A percentile compares a stretch with the other conserved stretches of the same genome.
phyloP scores from a whole-genome alignment of 441 rosid species.

The Corymbia calophylla region DNA sequence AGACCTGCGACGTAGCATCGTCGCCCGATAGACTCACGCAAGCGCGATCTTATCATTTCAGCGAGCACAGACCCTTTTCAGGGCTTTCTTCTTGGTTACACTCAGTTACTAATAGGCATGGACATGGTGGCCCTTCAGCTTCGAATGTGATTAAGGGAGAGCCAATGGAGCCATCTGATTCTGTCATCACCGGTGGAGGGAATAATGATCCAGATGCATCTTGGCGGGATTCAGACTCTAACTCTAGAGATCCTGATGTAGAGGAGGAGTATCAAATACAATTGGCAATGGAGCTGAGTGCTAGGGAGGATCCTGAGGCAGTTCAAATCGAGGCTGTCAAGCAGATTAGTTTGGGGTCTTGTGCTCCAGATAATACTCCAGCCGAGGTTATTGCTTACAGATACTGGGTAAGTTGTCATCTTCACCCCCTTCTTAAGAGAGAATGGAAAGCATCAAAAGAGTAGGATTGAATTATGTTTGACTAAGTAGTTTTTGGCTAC shows the following conservation, averaged over 20 bases:
- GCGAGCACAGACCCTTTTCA: conserved; percentile 58
- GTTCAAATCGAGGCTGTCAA: conserved; percentile 95
- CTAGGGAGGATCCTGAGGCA: conserved; percentile 96
- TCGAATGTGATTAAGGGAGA: conserved; percentile 40
- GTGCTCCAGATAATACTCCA: conserved; percentile 78
- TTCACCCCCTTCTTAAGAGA: background rate
- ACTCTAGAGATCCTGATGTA: conserved; percentile 67
- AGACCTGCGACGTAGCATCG: conserved; percentile 22
- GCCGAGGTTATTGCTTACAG: conserved; percentile 91
- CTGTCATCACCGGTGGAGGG: conserved; percentile 24
- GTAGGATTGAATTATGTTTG: background rate
- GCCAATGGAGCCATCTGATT: conserved; percentile 37
- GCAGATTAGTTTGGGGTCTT: conserved; percentile 83
- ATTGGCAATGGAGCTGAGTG: conserved; percentile 88
- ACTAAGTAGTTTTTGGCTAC: background rate
- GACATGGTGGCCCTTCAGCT: conserved; percentile 65
- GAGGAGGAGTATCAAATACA: conserved; percentile 98
- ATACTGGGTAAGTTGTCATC: conserved; percentile 66
- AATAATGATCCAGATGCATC: conserved; percentile 39
- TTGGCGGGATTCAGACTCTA: conserved; percentile 46
- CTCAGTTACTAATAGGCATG: conserved; percentile 58
- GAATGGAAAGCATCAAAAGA: background rate
- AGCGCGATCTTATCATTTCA: conserved; percentile 29
- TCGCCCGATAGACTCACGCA: conserved; percentile 29
- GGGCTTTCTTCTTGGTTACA: conserved; percentile 83